Evolutionary conservation across 2,329 filamentous ascomycete genomes (phyloP), one percentile per base, ranked within the genome.

Genomic region (Malbranchea cinnamomea): DNA sequence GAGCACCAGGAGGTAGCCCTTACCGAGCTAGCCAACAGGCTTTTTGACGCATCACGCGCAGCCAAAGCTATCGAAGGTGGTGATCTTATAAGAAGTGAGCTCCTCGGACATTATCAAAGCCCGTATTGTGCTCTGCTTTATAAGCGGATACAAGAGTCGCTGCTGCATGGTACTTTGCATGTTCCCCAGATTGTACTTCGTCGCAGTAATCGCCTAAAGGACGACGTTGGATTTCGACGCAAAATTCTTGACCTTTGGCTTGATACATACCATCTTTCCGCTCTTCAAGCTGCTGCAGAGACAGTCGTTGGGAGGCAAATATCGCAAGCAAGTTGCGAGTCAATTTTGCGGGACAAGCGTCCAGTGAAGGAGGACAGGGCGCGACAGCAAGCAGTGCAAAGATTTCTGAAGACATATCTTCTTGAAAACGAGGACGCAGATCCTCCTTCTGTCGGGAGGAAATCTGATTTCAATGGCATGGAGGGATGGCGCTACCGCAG

Each of bases 1-100:
- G 59, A 56, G 8, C 65, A 74, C 36, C 71, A 76, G 42, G 71
- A 76, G 43, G 53, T 67, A 13, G 64, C 68, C 21, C 63, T 76
- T 25, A 68, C 68, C 0, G 70, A 74, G 42, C 53, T 75, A 5
- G 47, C 70, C 26, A 77, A 76, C 45, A 54, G 55, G 9, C 50
- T 74, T 27, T 69, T 73, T 40, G 48, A 60, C 20, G 48, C 53
- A 0, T 35, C 36, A 30, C 31, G 37, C 3, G 35, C 37, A 4
- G 17, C 28, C 17, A 27, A 26, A 8, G 17, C 29, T 16, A 47
- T 48, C 42, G 41, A 49, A 14, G 33, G 42, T n/a, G 33, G 42
- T n/a, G 35, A 45, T 26, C 28, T 31, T 9, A 41, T 71, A 22
- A 53, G 67, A 32, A 54, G 59, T 33, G 56, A 57, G 24, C 48